These are phyloP conservation scores for Hypseocharis bilobata DNA, from an alignment of 441 rosid genomes.

Conservation along the genomic window DNA sequence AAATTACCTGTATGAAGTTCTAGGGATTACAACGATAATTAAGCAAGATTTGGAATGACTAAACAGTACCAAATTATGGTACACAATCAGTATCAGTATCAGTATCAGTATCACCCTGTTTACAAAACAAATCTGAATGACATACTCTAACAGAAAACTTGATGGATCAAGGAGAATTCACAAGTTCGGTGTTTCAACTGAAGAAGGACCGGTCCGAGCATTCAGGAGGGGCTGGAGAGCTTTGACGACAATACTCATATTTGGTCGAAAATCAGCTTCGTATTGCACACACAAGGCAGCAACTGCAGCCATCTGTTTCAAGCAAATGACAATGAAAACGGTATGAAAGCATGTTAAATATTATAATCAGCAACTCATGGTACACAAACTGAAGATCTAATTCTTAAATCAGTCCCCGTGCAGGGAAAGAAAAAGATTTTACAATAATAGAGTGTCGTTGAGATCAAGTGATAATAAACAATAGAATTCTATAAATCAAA, in stretches of 20 bases:
- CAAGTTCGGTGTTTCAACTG: slow-evolving; percentile 9
- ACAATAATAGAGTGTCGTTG: too few relatives aligned
- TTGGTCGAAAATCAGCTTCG: slow-evolving; percentile 49
- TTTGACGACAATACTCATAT: slow-evolving; percentile 46
- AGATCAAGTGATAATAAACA: too few relatives aligned
- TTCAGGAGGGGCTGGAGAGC: slow-evolving; percentile 43
- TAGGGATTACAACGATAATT: too few relatives aligned
- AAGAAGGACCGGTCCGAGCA: slow-evolving; percentile 25
- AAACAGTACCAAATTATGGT: background rate
- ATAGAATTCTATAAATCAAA: background rate
- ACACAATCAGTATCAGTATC: background rate
- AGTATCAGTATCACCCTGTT: background rate
- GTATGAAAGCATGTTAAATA: too few relatives aligned
- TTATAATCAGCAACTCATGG: too few relatives aligned
- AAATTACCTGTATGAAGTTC: too few relatives aligned
- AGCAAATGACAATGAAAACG: background rate
- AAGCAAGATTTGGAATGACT: too few relatives aligned
- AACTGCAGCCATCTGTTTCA: slow-evolving; percentile 41
- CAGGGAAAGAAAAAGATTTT: too few relatives aligned
- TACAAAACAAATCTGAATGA: background rate
- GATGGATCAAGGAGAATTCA: background rate
- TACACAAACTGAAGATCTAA: background rate
- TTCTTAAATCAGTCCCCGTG: too few relatives aligned
- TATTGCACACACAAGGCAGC: slow-evolving; percentile 37
- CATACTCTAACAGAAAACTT: too few relatives aligned